Conservation (phyloP, 2,329 filamentous ascomycete genomes). For the Fusarium sacchari region DNA sequence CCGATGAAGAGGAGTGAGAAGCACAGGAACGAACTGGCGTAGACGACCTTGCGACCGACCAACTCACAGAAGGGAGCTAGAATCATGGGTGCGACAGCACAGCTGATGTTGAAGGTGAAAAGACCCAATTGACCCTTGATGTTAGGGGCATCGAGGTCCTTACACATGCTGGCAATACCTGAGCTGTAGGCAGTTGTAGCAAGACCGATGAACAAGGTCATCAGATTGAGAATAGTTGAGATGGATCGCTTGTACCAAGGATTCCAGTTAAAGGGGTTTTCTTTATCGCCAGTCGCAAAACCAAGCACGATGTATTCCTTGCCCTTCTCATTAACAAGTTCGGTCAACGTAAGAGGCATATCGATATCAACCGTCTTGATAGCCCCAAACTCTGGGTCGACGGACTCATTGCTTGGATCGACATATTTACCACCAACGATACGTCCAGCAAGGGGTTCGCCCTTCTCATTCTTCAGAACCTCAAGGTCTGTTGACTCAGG, state of each 20-base stretch:
- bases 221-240: constrained; percentile 37
- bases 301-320: constrained; percentile 37
- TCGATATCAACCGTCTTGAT: constrained; percentile 36
- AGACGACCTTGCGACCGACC: constrained; percentile 36
- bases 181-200: constrained; percentile 37
- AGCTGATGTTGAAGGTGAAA: constrained; percentile 39
- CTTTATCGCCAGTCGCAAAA: constrained; percentile 36
- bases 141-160: constrained; percentile 28
- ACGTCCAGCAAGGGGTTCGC: constrained; percentile 21
- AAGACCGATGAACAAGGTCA: constrained; percentile 38
- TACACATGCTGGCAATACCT: constrained; percentile 32
- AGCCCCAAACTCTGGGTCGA: constrained; percentile 29
- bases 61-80: constrained; percentile 35
- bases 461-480: constrained; percentile 27
- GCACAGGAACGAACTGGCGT: constrained; percentile 31
- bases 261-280: constrained; percentile 40
- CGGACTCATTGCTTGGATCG: constrained; percentile 22
- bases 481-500: constrained; percentile 31
- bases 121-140: constrained; percentile 35
- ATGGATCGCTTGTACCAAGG: constrained; percentile 38
- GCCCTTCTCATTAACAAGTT: constrained; percentile 27
- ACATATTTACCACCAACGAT: constrained; percentile 37
- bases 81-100: constrained; percentile 33
- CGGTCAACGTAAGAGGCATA: constrained; percentile 34
- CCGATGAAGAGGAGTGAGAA: constrained; percentile 38